Conservation (phyloP, 352 stramenopile species). For the Pythium aquatile region DNA sequence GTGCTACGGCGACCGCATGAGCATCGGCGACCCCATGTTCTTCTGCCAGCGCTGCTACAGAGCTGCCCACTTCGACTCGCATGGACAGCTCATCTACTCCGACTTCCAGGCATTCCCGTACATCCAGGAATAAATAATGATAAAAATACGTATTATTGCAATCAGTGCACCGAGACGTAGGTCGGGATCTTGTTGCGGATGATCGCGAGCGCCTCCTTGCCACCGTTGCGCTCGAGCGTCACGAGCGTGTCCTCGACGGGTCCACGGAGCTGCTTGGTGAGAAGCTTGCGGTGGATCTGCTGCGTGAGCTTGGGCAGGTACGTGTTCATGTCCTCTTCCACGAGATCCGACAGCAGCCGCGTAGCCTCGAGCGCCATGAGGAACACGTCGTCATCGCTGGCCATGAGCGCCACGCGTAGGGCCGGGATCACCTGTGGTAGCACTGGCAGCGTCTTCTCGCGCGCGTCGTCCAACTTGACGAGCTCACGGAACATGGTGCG, state of each 20-base stretch:
- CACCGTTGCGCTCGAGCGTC: slow-evolving; percentile 68
- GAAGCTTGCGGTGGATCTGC: slow-evolving; percentile 74
- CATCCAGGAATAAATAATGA: slow-evolving; percentile 55
- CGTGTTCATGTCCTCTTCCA: slow-evolving; percentile 74
- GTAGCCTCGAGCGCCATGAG: slow-evolving; percentile 67
- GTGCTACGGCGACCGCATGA: slow-evolving; percentile 71
- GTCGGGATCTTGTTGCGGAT: slow-evolving; percentile 80
- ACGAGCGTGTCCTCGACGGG: slow-evolving; percentile 64
- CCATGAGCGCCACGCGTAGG: slow-evolving; percentile 60
- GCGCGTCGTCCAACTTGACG: slow-evolving; percentile 54
- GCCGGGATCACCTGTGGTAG: slow-evolving; percentile 61
- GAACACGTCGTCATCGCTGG: slow-evolving; percentile 69
- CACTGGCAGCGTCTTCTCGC: slow-evolving; percentile 54
- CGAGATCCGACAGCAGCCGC: slow-evolving; percentile 56
- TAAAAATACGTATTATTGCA: not conserved
- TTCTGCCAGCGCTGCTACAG: slow-evolving; percentile 77
- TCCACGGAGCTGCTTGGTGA: slow-evolving; percentile 51
- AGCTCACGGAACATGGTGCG: slow-evolving; percentile 73
- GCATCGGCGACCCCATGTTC: slow-evolving; percentile 70
- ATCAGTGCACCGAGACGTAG: slow-evolving; percentile 57
- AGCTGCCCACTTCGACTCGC: slow-evolving; percentile 53
- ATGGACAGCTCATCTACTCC: slow-evolving; percentile 55
- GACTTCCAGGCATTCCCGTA: slow-evolving; percentile 77
- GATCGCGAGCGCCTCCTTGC: slow-evolving; percentile 69
- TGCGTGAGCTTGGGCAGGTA: slow-evolving; percentile 73